phyloP scores from a whole-genome alignment of 306 rosid genomes.

The Arachis stenosperma region DNA sequence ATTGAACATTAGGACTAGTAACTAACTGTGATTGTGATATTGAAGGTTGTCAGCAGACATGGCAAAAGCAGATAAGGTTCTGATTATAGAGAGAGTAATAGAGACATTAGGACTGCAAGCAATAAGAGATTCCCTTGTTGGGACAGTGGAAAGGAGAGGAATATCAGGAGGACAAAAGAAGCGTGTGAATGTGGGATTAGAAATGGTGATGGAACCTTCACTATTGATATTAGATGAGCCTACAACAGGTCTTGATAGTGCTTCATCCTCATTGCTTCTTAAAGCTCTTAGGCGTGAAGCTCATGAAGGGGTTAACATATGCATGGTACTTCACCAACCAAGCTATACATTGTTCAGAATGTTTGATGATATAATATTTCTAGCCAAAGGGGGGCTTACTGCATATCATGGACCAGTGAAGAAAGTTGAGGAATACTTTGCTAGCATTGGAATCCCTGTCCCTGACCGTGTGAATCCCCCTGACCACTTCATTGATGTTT shows the following conservation, averaged over 20 bases:
- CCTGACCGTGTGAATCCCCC: slow-evolving; percentile 91
- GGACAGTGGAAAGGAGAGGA: slow-evolving; percentile 79
- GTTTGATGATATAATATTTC: slow-evolving; percentile 80
- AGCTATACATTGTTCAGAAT: slow-evolving; percentile 79
- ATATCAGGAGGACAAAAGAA: slow-evolving; percentile 84
- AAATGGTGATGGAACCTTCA: slow-evolving; percentile 94
- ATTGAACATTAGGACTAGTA: too few species aligned
- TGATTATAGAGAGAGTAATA: slow-evolving; percentile 82
- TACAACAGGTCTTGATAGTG: slow-evolving; percentile 81
- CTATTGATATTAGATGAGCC: slow-evolving; percentile 84
- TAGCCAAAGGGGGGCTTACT: slow-evolving; percentile 85
- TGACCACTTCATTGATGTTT: slow-evolving; percentile 76
- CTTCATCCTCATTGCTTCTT: slow-evolving; percentile 76
- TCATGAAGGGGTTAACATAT: slow-evolving; percentile 63
- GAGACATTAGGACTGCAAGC: slow-evolving; percentile 82
- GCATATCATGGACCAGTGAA: slow-evolving; percentile 83
- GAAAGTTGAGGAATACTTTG: slow-evolving; percentile 81
- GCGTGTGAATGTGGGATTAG: slow-evolving; percentile 84
- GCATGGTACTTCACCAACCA: slow-evolving; percentile 82
- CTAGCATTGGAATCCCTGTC: slow-evolving; percentile 67
- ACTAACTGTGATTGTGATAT: background rate
- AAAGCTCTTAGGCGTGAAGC: slow-evolving; percentile 83
- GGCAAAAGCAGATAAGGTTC: slow-evolving; percentile 86
- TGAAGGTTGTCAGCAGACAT: slow-evolving; percentile 70
- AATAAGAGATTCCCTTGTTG: slow-evolving; percentile 81